phyloP scores from a whole-genome alignment of 2,329 filamentous ascomycete species.

The Chaetomium olivaceum region DNA sequence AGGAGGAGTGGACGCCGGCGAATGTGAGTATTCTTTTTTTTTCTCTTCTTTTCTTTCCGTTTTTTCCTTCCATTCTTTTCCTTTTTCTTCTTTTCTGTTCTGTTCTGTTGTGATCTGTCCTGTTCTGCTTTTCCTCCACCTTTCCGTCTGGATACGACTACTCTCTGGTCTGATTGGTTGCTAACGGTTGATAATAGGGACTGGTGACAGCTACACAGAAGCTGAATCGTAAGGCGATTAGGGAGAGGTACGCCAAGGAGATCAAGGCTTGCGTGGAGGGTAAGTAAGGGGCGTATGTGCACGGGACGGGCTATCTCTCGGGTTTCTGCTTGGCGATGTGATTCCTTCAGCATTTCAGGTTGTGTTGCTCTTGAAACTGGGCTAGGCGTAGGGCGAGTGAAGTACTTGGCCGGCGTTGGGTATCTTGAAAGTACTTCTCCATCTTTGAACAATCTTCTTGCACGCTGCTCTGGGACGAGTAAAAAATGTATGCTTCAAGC shows the following conservation, averaged over 20 bases:
- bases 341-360: background rate
- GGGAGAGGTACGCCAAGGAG: conserved; percentile 52
- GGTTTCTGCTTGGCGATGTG: background rate
- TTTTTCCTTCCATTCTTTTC: background rate
- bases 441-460: background rate
- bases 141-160: too few species aligned
- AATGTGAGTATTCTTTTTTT: conserved; percentile 62
- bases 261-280: conserved; percentile 47
- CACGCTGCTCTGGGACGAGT: background rate
- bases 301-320: background rate
- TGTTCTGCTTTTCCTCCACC: too few species aligned
- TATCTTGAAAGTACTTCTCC: background rate
- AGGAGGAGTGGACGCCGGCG: conserved; percentile 85
- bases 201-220: conserved; percentile 64
- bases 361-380: background rate
- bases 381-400: background rate
- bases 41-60: background rate
- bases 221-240: conserved; percentile 56
- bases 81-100: too few species aligned
- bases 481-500: background rate
- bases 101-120: too few species aligned
- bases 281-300: conserved; percentile 13
- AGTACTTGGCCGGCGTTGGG: background rate
- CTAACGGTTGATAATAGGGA: conserved; percentile 43
- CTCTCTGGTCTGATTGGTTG: background rate